phyloP scores from a whole-genome alignment of 2,329 filamentous ascomycete genomes.

The Cercospora citrullina region DNA sequence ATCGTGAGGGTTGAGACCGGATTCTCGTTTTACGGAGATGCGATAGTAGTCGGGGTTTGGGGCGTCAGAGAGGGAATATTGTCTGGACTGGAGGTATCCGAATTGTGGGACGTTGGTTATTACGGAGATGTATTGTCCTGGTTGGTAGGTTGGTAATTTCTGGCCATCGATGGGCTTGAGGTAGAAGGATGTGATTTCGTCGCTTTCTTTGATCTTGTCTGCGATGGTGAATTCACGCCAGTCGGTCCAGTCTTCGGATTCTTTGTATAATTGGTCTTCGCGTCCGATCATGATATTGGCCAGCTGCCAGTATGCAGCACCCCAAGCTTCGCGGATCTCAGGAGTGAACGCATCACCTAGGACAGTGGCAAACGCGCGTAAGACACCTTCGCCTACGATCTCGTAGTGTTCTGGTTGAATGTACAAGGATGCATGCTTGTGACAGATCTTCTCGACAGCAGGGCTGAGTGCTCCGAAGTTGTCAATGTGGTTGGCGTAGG shows the following conservation, averaged over 20 bases:
- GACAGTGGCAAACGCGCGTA: conserved; percentile 66
- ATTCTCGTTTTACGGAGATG: conserved; percentile 69
- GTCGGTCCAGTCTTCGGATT: conserved; percentile 62
- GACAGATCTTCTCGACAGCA: conserved; percentile 67
- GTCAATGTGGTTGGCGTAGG: conserved; percentile 71
- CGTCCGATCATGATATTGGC: conserved; percentile 70
- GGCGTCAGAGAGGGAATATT: conserved; percentile 71
- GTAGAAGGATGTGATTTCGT: conserved; percentile 70
- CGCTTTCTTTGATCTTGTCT: conserved; percentile 64
- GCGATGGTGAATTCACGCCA: conserved; percentile 69
- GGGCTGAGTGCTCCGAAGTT: conserved; percentile 61
- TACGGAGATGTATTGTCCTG: conserved; percentile 72
- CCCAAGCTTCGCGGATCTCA: conserved; percentile 67
- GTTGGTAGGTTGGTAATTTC: conserved; percentile 63
- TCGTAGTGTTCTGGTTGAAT: conserved; percentile 69
- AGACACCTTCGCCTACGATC: conserved; percentile 68
- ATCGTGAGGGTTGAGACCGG: conserved; percentile 52
- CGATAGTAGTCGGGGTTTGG: conserved; percentile 64
- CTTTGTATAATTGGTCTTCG: conserved; percentile 63
- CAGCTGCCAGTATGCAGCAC: conserved; percentile 69
- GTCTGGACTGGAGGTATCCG: conserved; percentile 64
- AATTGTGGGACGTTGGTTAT: conserved; percentile 59
- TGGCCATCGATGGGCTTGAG: conserved; percentile 63
- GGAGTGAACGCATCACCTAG: conserved; percentile 67
- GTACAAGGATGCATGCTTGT: conserved; percentile 72